Percentiles rank a stretch among this genome's conserved stretches.
Evolutionary conservation across 768 basidiomycete species (phyloP).

Genomic region (Kwoniella sp.): DNA sequence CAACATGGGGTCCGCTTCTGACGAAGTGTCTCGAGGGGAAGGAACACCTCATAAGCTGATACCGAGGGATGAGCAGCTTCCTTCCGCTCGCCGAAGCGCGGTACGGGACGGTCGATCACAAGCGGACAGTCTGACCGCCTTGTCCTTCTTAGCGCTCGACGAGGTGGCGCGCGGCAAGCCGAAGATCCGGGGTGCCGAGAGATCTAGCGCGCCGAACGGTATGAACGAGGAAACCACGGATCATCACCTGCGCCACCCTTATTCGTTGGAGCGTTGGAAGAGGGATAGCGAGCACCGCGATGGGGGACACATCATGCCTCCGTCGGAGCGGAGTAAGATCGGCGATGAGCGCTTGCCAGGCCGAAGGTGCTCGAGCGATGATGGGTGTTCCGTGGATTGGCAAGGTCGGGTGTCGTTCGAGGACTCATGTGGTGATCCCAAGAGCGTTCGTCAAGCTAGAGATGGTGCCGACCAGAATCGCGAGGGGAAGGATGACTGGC

Average conservation of each 20-base stretch:
- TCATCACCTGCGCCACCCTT: not conserved
- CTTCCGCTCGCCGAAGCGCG: not conserved
- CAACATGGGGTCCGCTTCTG: not conserved
- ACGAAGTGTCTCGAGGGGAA: not conserved
- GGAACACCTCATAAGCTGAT: constrained; percentile 1
- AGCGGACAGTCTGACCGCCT: not conserved
- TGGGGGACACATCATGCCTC: constrained; percentile 10
- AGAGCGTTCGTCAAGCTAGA: no score
- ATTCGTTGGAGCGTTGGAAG: not conserved
- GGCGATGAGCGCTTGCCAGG: constrained; percentile 1
- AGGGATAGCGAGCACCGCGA: no score
- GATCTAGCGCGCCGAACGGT: not conserved
- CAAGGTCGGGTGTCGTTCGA: not conserved
- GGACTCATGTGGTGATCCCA: no score
- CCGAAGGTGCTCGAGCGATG: not conserved
- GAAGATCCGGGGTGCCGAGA: not conserved
- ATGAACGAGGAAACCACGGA: not conserved
- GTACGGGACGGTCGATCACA: constrained; percentile 3
- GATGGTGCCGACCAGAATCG: no score
- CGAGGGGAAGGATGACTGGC: not conserved
- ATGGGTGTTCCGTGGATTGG: not conserved
- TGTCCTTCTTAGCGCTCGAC: constrained; percentile 11
- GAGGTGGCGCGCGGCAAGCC: not conserved
- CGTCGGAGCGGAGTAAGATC: constrained; percentile 13
- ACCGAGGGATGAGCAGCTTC: not conserved